A percentile compares a stretch with the other conserved stretches of the same genome.
Conservation (phyloP, 2,329 filamentous ascomycete genomes). For the Lachnellula hyalina region DNA sequence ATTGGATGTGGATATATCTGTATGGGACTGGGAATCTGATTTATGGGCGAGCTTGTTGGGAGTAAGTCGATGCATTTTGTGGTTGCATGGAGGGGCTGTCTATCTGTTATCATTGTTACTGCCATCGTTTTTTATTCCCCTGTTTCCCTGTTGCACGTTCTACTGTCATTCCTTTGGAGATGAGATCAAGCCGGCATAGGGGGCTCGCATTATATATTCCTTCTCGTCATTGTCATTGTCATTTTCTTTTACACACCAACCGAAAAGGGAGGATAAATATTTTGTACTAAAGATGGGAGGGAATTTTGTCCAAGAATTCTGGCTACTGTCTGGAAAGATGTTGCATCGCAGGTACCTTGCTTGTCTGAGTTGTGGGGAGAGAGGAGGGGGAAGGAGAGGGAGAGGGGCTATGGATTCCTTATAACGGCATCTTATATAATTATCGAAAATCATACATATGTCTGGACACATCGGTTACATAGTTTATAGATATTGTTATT, state of each 20-base stretch:
- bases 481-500: slow-evolving; percentile 5
- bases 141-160: neutral
- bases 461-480: neutral
- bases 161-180: neutral
- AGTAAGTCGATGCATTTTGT: slow-evolving; percentile 14
- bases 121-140: neutral
- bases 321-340: slow-evolving; percentile 6
- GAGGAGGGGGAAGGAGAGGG: no score
- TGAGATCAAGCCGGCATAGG: neutral
- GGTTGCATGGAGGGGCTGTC: neutral
- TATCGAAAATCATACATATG: neutral
- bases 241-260: neutral
- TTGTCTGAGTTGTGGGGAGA: neutral
- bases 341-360: slow-evolving; percentile 4
- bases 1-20: neutral
- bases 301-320: slow-evolving; percentile 1
- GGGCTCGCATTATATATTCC: neutral
- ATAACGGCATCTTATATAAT: no score
- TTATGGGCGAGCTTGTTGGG: slow-evolving; percentile 1
- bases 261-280: slow-evolving; percentile 1
- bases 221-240: neutral
- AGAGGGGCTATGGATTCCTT: no score
- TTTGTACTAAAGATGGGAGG: neutral
- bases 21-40: neutral
- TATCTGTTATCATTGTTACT: neutral